phyloP scores from a whole-genome alignment of 768 basidiomycete species.

The Pulveroboletus sp. region DNA sequence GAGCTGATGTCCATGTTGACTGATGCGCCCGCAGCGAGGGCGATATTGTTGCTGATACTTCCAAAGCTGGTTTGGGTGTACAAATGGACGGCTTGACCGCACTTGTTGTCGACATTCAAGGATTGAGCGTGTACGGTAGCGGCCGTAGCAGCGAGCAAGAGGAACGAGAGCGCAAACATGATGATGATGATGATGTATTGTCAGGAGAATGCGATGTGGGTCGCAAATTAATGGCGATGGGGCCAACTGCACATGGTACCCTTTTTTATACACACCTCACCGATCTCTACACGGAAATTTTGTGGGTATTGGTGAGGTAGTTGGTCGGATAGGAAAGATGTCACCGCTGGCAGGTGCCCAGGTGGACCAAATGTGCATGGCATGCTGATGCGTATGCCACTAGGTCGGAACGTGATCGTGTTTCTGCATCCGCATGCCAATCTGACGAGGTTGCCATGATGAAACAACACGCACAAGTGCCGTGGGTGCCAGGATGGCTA shows the following conservation, averaged over 20 bases:
- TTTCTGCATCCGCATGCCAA: no score
- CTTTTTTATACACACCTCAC: neutral
- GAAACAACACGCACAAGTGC: no score
- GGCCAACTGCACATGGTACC: no score
- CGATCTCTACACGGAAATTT: neutral
- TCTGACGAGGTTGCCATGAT: no score
- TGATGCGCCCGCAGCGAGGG: slow-evolving; percentile 9
- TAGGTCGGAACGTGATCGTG: no score
- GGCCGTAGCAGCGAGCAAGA: slow-evolving; percentile 4
- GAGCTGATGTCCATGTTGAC: slow-evolving; percentile 16
- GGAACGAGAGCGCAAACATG: slow-evolving; percentile 14
- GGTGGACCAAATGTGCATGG: neutral
- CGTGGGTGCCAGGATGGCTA: no score
- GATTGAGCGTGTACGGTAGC: slow-evolving; percentile 16
- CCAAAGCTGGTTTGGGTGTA: slow-evolving; percentile 24
- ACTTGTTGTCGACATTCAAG: slow-evolving; percentile 21
- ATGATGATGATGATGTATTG: neutral
- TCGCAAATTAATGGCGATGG: no score
- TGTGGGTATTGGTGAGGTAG: neutral
- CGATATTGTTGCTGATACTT: slow-evolving; percentile 17
- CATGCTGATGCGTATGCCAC: no score
- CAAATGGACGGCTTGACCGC: slow-evolving; percentile 21
- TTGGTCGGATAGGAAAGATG: neutral
- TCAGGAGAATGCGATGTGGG: neutral
- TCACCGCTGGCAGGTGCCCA: no score